Evolutionary conservation across 352 stramenopile species (phyloP), one percentile per base, ranked within the genome.

Genomic region (Phytophthora fragariae): DNA sequence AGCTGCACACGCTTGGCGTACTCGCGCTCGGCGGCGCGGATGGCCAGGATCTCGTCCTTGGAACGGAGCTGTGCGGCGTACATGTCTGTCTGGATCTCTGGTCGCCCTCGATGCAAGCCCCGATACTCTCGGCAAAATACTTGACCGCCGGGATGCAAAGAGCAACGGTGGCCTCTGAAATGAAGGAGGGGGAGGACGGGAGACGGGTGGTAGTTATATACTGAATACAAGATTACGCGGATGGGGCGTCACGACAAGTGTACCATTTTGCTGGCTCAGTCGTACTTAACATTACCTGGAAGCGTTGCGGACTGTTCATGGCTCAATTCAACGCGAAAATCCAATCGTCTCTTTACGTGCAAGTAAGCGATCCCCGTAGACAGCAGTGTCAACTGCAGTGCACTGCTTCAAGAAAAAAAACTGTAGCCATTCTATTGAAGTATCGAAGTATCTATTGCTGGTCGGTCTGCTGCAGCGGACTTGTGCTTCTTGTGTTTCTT

Each of bases 31-130:
- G 90, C 90, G 56, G 78, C 44, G 57, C 86, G 85, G 72, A 93
- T 92, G 52, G 86, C 86, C 50, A 95, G 75, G 75, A 95, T 95
- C 72, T 95, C 86, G 62, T 95, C 88, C 78, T 92, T 95, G 57
- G 86, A 84, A 68, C 86, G 88, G 66, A 95, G 76, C 76, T 94
- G 88, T 57, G 84, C 82, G 65, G 87, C 69, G 75, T 83, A 89
- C 86, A 94, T 84, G 57, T 39, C 49, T 62, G 49, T 27, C 24
- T 27, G 24, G 37, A 62, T 57, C 59, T 41, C 57, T 75, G 35
- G 33, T 61, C 55, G 55, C 19, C 19, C 19, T 21, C 19, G 19
- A 21, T 21, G 19, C 44, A 68, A 55, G 49, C 53, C 35, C 15
- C 61, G 47, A 59, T 19, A 70, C 55, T 65, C 35, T 63, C 65